phyloP scores from a whole-genome alignment of 345 rosid species.

The Melastoma malabathricum region DNA sequence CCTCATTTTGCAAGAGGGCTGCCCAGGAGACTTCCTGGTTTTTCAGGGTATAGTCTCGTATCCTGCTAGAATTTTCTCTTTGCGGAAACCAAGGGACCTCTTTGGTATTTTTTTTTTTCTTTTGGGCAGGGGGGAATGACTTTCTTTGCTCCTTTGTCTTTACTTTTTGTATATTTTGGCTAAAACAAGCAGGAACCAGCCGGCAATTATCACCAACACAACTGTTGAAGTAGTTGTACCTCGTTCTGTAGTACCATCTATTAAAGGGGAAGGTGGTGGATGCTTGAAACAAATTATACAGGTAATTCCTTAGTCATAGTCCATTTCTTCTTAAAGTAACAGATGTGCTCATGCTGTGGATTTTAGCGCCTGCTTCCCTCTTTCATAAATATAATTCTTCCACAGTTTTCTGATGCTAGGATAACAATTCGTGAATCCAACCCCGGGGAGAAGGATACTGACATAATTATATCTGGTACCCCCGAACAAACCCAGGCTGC shows the following conservation, averaged over 20 bases:
- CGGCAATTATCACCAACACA: slow-evolving; percentile 53
- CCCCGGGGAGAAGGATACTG: slow-evolving; percentile 50
- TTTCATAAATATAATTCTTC: neutral
- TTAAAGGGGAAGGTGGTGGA: slow-evolving; percentile 63
- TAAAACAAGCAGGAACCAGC: slow-evolving; percentile 18
- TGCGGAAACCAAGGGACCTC: no score
- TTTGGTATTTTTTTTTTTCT: neutral
- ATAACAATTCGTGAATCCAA: slow-evolving; percentile 41
- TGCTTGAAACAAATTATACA: slow-evolving; percentile 58
- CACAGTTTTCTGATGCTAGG: slow-evolving; percentile 64
- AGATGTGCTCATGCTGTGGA: neutral
- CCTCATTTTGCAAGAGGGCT: slow-evolving; percentile 40
- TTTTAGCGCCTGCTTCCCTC: neutral
- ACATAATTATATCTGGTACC: slow-evolving; percentile 56
- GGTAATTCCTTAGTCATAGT: slow-evolving; percentile 20
- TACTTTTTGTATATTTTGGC: slow-evolving; percentile 9
- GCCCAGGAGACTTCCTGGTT: slow-evolving; percentile 35
- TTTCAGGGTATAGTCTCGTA: slow-evolving; percentile 34
- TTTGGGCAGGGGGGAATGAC: neutral
- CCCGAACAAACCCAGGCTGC: slow-evolving; percentile 83
- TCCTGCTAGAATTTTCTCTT: neutral
- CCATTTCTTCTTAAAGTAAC: neutral
- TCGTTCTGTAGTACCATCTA: slow-evolving; percentile 44
- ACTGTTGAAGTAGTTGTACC: slow-evolving; percentile 74
- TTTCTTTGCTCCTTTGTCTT: neutral